These are phyloP conservation scores for Penicillium bialowiezense DNA, from an alignment of 495 filamentous ascomycete genomes.

Conservation along the genomic window DNA sequence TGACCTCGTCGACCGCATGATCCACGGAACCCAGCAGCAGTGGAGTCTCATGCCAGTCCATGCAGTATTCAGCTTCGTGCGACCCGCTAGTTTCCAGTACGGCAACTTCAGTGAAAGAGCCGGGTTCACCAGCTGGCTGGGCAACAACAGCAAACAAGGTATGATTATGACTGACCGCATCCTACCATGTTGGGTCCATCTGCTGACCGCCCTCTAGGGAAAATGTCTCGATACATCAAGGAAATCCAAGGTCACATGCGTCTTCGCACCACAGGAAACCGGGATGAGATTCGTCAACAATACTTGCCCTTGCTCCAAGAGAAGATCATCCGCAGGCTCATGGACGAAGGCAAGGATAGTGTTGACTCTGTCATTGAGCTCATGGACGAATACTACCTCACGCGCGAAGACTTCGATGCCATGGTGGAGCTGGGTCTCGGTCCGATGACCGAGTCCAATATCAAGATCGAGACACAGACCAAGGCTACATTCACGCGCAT, in stretches of 20 bases:
- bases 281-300: slow-evolving; percentile 89
- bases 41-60: slow-evolving; percentile 98
- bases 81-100: slow-evolving; percentile 84
- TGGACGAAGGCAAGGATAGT: slow-evolving; percentile 69
- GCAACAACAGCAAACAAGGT: slow-evolving; percentile 88
- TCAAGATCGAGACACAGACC: slow-evolving; percentile 79
- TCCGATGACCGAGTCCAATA: slow-evolving; percentile 66
- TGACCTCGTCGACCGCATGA: slow-evolving; percentile 95
- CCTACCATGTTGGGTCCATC: neutral
- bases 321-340: slow-evolving; percentile 67
- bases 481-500: slow-evolving; percentile 85
- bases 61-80: slow-evolving; percentile 93
- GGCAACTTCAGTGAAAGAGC: slow-evolving; percentile 64
- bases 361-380: slow-evolving; percentile 75
- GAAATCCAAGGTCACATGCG: slow-evolving; percentile 98
- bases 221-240: slow-evolving; percentile 80
- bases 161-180: slow-evolving; percentile 11
- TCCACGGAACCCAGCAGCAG: slow-evolving; percentile 95
- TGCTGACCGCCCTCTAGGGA: slow-evolving; percentile 47
- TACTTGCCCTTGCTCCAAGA: slow-evolving; percentile 91
- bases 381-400: slow-evolving; percentile 98
- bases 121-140: slow-evolving; percentile 84
- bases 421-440: slow-evolving; percentile 91
- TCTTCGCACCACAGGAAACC: slow-evolving; percentile 84
- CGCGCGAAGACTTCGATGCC: slow-evolving; percentile 88